phyloP scores from a whole-genome alignment of 1,284 basidiomycete species.

The Stygiomarasmius scandens region DNA sequence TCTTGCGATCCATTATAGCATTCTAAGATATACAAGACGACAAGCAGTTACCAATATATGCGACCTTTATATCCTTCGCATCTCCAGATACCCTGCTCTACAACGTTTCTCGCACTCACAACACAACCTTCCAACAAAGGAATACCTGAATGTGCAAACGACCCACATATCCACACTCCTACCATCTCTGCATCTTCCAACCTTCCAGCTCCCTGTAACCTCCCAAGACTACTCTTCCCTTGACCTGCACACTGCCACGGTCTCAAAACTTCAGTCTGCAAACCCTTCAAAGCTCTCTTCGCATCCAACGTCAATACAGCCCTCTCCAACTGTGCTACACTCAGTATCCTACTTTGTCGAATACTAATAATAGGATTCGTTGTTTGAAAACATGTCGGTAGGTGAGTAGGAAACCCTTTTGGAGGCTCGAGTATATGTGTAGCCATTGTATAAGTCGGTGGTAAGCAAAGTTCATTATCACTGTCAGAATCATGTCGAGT shows the following conservation, averaged over 20 bases:
- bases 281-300: conserved; percentile 49
- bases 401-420: conserved; percentile 29
- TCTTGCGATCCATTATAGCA: no score
- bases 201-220: conserved; percentile 52
- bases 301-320: conserved; percentile 55
- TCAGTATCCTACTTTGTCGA: conserved; percentile 49
- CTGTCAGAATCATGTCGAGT: background rate
- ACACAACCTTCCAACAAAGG: conserved; percentile 70
- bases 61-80: conserved; percentile 35
- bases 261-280: conserved; percentile 40
- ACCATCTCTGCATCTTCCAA: conserved; percentile 32
- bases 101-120: conserved; percentile 57
- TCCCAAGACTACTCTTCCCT: conserved; percentile 41
- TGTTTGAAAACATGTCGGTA: conserved; percentile 62
- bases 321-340: conserved; percentile 61
- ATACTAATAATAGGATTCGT: conserved; percentile 72
- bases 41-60: conserved; percentile 30
- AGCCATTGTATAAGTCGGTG: conserved; percentile 61
- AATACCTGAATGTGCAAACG: conserved; percentile 60
- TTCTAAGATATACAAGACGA: no score
- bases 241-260: conserved; percentile 40
- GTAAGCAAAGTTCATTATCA: conserved; percentile 29
- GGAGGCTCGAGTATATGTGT: conserved; percentile 54
- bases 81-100: conserved; percentile 47
- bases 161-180: conserved; percentile 61